A percentile compares a stretch with the other conserved stretches of the same genome.
Evolutionary conservation across 2,329 filamentous ascomycete genomes (phyloP).

Genomic region (Fusarium xyrophilum): DNA sequence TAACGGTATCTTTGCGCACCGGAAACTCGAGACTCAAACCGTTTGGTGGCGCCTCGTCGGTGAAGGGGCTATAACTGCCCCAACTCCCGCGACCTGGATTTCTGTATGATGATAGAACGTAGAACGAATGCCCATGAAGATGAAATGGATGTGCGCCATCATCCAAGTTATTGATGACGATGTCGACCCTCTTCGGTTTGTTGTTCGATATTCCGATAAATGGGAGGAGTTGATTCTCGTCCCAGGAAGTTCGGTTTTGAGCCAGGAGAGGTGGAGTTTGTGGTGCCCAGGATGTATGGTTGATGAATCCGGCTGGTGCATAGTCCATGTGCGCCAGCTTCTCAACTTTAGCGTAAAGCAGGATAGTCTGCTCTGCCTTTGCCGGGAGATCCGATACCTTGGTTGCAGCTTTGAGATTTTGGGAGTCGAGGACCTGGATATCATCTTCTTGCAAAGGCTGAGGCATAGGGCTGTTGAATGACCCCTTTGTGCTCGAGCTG

Average conservation of each 20-base stretch:
- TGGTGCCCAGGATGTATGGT: slow-evolving; percentile 12
- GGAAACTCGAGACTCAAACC: not conserved
- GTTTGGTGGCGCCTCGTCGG: not conserved
- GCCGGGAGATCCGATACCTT: not conserved
- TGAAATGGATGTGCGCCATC: slow-evolving; percentile 10
- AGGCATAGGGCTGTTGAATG: fast-evolving
- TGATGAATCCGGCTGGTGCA: slow-evolving; percentile 5
- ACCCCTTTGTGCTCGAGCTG: fast-evolving
- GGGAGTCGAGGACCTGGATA: fast-evolving
- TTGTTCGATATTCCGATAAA: fast-evolving
- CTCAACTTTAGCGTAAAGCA: not conserved
- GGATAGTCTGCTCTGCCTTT: not conserved
- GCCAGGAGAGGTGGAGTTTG: not conserved
- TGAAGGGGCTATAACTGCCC: not conserved
- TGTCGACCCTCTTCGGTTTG: not conserved
- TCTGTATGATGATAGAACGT: not conserved
- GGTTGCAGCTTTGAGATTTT: not conserved
- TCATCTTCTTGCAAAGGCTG: fast-evolving
- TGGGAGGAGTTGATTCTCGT: not conserved
- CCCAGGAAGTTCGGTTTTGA: not conserved
- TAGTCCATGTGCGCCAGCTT: slow-evolving; percentile 13
- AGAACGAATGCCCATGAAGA: not conserved
- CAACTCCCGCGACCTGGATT: not conserved
- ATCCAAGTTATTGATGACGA: not conserved
- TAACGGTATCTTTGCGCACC: not conserved